A percentile compares a stretch with the other conserved stretches of the same genome.
Evolutionary conservation across 345 rosid species (phyloP).

Genomic region (Rhodamnia argentea): DNA sequence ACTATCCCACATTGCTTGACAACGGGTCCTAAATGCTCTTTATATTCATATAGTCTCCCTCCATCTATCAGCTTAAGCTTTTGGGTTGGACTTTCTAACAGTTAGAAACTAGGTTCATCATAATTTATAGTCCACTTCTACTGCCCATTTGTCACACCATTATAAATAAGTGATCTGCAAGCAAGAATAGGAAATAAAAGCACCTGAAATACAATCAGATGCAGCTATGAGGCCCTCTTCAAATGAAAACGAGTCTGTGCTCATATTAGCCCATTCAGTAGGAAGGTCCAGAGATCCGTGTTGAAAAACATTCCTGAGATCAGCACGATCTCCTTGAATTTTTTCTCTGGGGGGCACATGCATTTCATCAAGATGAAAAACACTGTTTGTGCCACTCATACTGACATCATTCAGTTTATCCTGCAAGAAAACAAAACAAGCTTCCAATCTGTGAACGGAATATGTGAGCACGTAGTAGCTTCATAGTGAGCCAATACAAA

Average conservation of each 20-base stretch:
- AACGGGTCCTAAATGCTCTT: too few species aligned
- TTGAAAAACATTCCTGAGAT: background rate
- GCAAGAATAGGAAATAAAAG: background rate
- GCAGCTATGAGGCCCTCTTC: background rate
- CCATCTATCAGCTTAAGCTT: too few species aligned
- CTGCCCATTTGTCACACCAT: background rate
- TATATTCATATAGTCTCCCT: too few species aligned
- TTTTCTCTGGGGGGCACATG: constrained; percentile 7
- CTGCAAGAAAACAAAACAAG: constrained; percentile 1
- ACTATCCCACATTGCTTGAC: too few species aligned
- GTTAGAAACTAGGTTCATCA: background rate
- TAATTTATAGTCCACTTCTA: background rate
- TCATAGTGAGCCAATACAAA: background rate
- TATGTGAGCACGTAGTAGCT: background rate
- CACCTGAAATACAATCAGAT: background rate
- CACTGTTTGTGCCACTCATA: constrained; percentile 7
- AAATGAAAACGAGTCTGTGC: background rate
- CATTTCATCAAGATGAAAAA: constrained; percentile 15
- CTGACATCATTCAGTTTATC: constrained; percentile 12
- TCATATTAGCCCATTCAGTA: background rate
- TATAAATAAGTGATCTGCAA: background rate
- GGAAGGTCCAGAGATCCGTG: background rate
- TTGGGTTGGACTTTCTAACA: too few species aligned
- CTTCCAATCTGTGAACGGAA: background rate
- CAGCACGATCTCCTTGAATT: constrained; percentile 2